Percentiles rank a stretch among this genome's conserved stretches.
Conservation (phyloP, 2,329 filamentous ascomycete genomes). For the Exophiala sp. region DNA sequence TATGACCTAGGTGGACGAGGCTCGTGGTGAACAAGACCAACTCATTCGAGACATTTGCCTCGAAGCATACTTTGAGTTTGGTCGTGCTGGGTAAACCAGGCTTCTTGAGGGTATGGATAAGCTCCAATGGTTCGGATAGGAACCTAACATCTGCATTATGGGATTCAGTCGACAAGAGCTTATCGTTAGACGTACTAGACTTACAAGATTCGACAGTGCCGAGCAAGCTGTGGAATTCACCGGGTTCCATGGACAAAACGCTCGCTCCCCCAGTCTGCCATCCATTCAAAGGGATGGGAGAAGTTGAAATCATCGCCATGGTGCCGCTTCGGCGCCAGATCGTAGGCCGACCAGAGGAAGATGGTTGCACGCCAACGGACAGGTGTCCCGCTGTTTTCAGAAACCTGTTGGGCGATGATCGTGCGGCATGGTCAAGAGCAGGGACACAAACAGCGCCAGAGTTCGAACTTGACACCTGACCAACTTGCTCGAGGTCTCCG, state of each 20-base stretch:
- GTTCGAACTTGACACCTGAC: background rate
- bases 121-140: constrained; percentile 8
- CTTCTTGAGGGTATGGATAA: background rate
- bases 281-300: background rate
- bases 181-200: background rate
- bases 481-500: background rate
- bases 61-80: constrained; percentile 3
- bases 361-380: background rate
- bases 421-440: background rate
- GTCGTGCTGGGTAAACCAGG: background rate
- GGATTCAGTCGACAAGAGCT: background rate
- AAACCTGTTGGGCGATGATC: background rate
- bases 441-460: background rate
- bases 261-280: constrained; percentile 4
- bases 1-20: constrained; percentile 9
- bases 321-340: background rate
- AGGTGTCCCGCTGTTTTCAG: background rate
- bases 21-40: constrained; percentile 7
- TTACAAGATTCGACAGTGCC: constrained; percentile 7
- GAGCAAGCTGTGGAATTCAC: constrained; percentile 6
- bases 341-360: background rate
- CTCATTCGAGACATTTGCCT: constrained; percentile 1
- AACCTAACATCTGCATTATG: constrained; percentile 6
- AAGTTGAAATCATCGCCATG: background rate
- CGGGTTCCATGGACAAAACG: background rate